Evolutionary conservation across 441 rosid species (phyloP).

Genomic region (Erysimum cheiri): DNA sequence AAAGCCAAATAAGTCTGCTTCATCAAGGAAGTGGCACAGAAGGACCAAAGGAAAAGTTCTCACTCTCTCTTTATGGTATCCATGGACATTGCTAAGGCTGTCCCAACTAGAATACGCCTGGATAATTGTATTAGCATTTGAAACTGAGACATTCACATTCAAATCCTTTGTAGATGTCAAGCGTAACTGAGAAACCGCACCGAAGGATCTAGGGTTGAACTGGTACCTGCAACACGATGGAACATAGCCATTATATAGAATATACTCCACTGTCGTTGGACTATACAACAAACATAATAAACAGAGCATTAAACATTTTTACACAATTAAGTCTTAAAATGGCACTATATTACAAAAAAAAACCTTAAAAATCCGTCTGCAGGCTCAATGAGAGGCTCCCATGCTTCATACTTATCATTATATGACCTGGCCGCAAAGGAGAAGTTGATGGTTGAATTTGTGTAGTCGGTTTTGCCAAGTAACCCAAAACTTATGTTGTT

Average conservation of each 20-base stretch:
- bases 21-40: constrained; percentile 27
- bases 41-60: constrained; percentile 36
- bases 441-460: constrained; percentile 79
- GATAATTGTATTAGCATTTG: constrained; percentile 88
- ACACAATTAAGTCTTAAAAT: constrained; percentile 15
- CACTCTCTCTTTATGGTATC: constrained; percentile 60
- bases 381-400: constrained; percentile 98
- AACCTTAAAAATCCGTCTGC: constrained; percentile 85
- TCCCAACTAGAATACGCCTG: constrained; percentile 99
- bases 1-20: constrained; percentile 27
- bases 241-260: constrained; percentile 39
- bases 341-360: constrained; percentile 6
- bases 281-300: constrained; percentile 20
- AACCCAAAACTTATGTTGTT: constrained; percentile 76
- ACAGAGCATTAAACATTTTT: constrained; percentile 24
- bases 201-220: constrained; percentile 75
- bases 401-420: constrained; percentile 90
- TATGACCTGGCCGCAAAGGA: constrained; percentile 91
- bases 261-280: constrained; percentile 9
- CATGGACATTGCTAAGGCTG: constrained; percentile 69
- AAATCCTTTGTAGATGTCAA: constrained; percentile 78
- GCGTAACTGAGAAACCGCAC: constrained; percentile 88
- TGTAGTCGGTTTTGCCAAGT: constrained; percentile 72
- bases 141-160: constrained; percentile 85
- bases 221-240: constrained; percentile 69